Base-by-base conservation (phyloP, 176 grass and related monocot species). In the Oropetium thomaeum region DNA sequence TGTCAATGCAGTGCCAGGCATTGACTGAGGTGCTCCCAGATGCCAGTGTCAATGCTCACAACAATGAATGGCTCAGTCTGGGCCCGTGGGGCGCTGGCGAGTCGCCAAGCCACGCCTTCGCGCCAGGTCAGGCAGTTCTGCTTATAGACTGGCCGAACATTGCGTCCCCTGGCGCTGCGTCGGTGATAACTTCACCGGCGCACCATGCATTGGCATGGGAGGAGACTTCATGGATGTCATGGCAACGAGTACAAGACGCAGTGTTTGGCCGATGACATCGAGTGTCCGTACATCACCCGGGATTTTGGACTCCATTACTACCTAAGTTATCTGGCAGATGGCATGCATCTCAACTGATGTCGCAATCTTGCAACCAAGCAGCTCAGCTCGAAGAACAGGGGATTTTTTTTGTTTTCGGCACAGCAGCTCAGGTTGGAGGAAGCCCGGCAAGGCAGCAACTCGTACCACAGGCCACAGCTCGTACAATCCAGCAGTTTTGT, bases 381-480 rank as follows among this genome's bases (percentile, higher is more conserved):
- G 16, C 81, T 70, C 38, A 43, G 65, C 35, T 38, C 60, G 34
- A 61, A 81, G 28, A 43, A 25, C 38, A 28, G 13, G 51, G 64
- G 43, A 57, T 27, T 55, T 44, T 53, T 63, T 26, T 52, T n/a
- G n/a, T n/a, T n/a, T 26, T 52, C 43, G 38, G 28, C 12, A 5
- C 37, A 30, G 35, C 49, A 58, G 16, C 6, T 48, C 30, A 39
- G 31, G 22, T 40, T 29, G 26, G 26, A 69, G 26, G 26, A 58
- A 33, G 19, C 14, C 17, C 8, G 0, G 25, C 14, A n/a, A n/a
- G n/a, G n/a, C n/a, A n/a, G n/a, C n/a, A 20, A 6, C 47, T 20
- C n/a, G 53, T 57, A 27, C 10, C 53, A 4, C n/a, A n/a, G n/a
- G n/a, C 10, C 53, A 4, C 53, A 26, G 53, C 53, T 57, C 23